phyloP scores from a whole-genome alignment of 1,284 basidiomycete genomes.

The Earliella scabrosa region DNA sequence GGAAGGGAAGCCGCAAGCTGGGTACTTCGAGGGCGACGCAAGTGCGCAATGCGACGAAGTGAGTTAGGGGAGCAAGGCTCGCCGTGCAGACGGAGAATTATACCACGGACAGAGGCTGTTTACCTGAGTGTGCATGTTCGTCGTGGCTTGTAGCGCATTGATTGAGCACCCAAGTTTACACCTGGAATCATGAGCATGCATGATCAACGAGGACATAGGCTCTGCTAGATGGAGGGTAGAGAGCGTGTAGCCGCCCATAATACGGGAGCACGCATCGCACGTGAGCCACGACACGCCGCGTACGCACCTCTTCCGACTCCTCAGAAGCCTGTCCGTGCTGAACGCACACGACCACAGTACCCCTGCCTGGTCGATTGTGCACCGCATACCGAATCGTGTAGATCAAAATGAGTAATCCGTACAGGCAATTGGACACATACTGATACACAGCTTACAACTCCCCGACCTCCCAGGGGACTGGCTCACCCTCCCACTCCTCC shows the following conservation, averaged over 20 bases:
- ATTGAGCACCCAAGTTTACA: conserved; percentile 17
- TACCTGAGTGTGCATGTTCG: conserved; percentile 13
- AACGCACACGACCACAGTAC: conserved; percentile 24
- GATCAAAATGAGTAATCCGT: conserved; percentile 24
- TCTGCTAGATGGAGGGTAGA: conserved; percentile 13
- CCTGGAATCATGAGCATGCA: conserved; percentile 33
- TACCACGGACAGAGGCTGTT: conserved; percentile 14
- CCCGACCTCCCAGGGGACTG: conserved; percentile 77
- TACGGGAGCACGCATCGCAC: conserved; percentile 29
- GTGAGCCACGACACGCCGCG: conserved; percentile 31
- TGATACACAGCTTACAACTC: conserved; percentile 54
- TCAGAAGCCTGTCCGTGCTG: conserved; percentile 10
- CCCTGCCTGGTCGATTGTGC: conserved; percentile 1
- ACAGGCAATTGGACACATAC: conserved; percentile 25
- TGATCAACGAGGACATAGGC: conserved; percentile 31
- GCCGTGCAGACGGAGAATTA: conserved; percentile 16
- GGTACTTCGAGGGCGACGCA: conserved; percentile 21
- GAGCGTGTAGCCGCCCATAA: conserved; percentile 32
- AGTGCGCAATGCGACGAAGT: conserved; percentile 24
- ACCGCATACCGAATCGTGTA: conserved; percentile 9
- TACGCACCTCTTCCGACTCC: conserved; percentile 18
- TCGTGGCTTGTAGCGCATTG: conserved; percentile 19
- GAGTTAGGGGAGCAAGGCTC: conserved; percentile 3
- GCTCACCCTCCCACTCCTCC: conserved; percentile 83
- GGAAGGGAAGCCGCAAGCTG: conserved; percentile 15